phyloP scores from a whole-genome alignment of 2,329 filamentous ascomycete species.

The Alternaria sp. region DNA sequence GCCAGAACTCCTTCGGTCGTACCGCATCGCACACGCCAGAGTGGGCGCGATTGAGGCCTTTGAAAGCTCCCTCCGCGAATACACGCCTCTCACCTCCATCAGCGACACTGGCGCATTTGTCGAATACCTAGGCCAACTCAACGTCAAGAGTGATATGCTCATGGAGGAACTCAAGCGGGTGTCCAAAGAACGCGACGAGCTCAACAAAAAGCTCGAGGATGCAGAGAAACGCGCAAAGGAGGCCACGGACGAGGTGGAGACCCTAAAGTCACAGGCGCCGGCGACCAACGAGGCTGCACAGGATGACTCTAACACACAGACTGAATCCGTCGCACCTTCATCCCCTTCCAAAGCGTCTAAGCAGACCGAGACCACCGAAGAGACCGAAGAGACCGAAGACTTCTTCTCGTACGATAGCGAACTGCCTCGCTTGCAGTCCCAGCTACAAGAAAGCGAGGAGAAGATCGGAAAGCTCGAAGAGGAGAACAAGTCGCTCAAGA shows the following conservation, averaged over 20 bases:
- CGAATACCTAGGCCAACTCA: constrained; percentile 89
- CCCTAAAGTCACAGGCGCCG: constrained; percentile 54
- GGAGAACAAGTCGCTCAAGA: constrained; percentile 73
- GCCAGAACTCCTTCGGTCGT: constrained; percentile 87
- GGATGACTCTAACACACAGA: constrained; percentile 39
- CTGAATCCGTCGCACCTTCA: constrained; percentile 37
- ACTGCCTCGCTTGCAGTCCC: constrained; percentile 78
- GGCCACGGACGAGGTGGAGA: constrained; percentile 70
- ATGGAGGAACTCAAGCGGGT: constrained; percentile 92
- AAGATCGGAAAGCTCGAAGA: constrained; percentile 75
- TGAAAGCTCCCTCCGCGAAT: constrained; percentile 87
- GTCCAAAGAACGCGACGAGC: constrained; percentile 78
- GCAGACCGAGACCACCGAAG: constrained; percentile 40
- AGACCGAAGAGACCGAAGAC: constrained; percentile 66
- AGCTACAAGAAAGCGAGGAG: constrained; percentile 73
- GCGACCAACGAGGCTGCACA: constrained; percentile 24
- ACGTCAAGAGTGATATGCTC: constrained; percentile 87
- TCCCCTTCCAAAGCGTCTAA: constrained; percentile 39
- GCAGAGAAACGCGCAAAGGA: constrained; percentile 69
- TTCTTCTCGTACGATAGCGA: constrained; percentile 95
- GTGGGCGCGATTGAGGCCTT: constrained; percentile 91
- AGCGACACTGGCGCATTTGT: constrained; percentile 82
- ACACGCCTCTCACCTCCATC: constrained; percentile 90
- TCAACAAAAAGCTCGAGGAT: constrained; percentile 79
- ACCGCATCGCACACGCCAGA: constrained; percentile 87